Percentiles rank a stretch among this genome's conserved stretches.
These are phyloP conservation scores for Lumnitzera littorea DNA, from an alignment of 345 rosid species.

Conservation along the genomic window DNA sequence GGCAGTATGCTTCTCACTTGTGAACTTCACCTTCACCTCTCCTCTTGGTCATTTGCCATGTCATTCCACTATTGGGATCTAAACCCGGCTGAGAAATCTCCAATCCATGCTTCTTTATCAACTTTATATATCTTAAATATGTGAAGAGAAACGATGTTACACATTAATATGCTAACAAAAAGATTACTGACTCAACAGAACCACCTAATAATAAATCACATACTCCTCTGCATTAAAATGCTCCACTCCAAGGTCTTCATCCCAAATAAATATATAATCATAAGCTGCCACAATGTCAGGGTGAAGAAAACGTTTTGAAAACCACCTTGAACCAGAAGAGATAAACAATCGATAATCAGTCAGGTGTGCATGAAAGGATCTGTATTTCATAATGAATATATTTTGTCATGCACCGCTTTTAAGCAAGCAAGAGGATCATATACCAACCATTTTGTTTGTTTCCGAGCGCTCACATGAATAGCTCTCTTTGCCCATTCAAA, in stretches of 20 bases:
- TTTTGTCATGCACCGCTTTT: neutral
- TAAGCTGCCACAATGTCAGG: constrained; percentile 81
- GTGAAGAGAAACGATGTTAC: neutral
- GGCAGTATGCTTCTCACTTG: constrained; percentile 42
- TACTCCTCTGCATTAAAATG: constrained; percentile 82
- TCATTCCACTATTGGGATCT: constrained; percentile 63
- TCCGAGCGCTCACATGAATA: constrained; percentile 72
- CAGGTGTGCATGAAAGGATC: neutral
- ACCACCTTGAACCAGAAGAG: constrained; percentile 60
- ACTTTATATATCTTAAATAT: constrained; percentile 52
- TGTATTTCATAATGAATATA: neutral
- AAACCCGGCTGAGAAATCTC: constrained; percentile 98
- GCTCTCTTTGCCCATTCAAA: constrained; percentile 94
- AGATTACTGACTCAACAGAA: neutral
- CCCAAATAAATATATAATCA: constrained; percentile 93
- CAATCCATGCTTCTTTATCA: constrained; percentile 72
- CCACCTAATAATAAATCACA: constrained; percentile 13
- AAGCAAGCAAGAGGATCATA: constrained; percentile 4
- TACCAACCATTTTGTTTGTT: constrained; percentile 90
- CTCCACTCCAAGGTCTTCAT: constrained; percentile 93
- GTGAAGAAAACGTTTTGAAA: constrained; percentile 92
- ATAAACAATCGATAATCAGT: constrained; percentile 2
- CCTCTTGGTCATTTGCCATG: constrained; percentile 94
- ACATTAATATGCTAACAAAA: constrained; percentile 1
- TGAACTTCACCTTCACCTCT: constrained; percentile 80